phyloP scores from a whole-genome alignment of 2,329 filamentous ascomycete genomes.

The Penicillium hordei region DNA sequence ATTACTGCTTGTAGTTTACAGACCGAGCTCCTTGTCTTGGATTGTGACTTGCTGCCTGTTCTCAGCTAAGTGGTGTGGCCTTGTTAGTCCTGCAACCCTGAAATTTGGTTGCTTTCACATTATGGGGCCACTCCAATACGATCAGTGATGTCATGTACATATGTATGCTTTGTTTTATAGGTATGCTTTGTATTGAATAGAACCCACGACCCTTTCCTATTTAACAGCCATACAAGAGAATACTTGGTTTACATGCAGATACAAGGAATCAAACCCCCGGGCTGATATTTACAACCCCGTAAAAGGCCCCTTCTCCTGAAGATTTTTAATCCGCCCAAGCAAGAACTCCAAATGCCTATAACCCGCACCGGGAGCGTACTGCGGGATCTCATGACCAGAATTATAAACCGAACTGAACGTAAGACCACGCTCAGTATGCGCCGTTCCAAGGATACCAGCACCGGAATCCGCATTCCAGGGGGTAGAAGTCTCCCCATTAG shows the following conservation, averaged over 20 bases:
- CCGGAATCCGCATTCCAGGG: constrained; percentile 47
- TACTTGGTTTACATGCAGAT: neutral
- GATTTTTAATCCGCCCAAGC: constrained; percentile 64
- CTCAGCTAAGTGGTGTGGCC: neutral
- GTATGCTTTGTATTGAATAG: neutral
- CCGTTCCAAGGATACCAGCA: constrained; percentile 67
- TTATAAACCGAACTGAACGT: constrained; percentile 67
- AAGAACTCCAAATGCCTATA: constrained; percentile 74
- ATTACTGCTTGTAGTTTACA: neutral
- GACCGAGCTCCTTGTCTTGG: neutral
- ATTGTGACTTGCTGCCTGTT: neutral
- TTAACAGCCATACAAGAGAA: neutral
- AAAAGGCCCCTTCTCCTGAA: constrained; percentile 35
- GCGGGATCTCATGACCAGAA: constrained; percentile 62
- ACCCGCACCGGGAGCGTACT: constrained; percentile 67
- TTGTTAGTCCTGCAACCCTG: neutral
- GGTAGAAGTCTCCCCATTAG: constrained; percentile 48
- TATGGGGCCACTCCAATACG: too few species aligned
- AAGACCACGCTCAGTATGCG: constrained; percentile 71
- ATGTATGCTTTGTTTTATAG: too few species aligned
- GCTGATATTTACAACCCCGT: constrained; percentile 9
- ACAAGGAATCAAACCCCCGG: neutral
- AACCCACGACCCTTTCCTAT: neutral
- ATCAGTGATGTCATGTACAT: neutral
- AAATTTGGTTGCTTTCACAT: too few species aligned